Evolutionary conservation across 805 yeast species (phyloP), one percentile per base, ranked within the genome.

Genomic region (Ogataea thermomethanolica): DNA sequence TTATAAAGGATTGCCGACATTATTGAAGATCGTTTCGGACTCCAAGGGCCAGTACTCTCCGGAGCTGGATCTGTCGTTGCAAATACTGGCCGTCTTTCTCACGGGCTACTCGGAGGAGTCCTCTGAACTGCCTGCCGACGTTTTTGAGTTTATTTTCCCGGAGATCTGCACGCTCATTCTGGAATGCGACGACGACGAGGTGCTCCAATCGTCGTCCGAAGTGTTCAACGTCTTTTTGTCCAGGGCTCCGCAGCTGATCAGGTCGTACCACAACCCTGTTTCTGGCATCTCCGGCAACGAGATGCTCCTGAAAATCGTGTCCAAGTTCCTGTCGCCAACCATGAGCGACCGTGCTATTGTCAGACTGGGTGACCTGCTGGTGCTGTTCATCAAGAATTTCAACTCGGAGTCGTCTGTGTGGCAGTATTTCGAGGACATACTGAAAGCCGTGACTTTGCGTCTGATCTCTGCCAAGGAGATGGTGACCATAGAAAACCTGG

Each of bases 341-440:
- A 67, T 85, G 41, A 74, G 84, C 11, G 97, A 89, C 50, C 75
- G 83, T 31, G 96, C 95, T 0, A 90, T 95, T 1, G 70, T 81
- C 62, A 82, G 84, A 43, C 76, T 86, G 31, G 97, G 91, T 9
- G 79, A 53, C 65, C 50, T 65, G 33, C 41, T 65, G 14, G 49
- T 55, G 7, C 36, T 58, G 10, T 38, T 65, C 29, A 53, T 65
- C 12, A 41, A 54, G 12, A 55, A 64, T 33, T 64, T 63, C 39
- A 50, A 51, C 28, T 33, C 65, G 39, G 70, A 67, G 39, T 43
- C 59, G 7, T 55, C 63, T 32, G 58, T 76, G 28, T 62, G 66
- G 28, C 64, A 63, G 7, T 74, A 71, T 43, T 64, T 74, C 30
- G 65, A 69, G 3, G 78, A 78, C 38, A 78, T 91, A n/a, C 64